phyloP scores from a whole-genome alignment of 768 basidiomycete genomes.

The Lactarius tabidus region DNA sequence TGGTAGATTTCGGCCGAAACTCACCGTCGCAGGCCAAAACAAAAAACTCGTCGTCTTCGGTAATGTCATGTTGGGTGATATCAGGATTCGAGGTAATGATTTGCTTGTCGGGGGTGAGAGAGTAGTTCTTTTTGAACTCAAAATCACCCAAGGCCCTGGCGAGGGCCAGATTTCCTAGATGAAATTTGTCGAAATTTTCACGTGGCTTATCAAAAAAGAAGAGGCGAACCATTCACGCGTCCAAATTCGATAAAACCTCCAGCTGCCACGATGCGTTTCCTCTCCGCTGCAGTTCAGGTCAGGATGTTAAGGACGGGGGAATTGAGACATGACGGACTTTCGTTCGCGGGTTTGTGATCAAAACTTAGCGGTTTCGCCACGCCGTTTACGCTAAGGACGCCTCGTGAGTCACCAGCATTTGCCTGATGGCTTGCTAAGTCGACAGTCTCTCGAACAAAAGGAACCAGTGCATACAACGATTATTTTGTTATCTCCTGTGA shows the following conservation, averaged over 20 bases:
- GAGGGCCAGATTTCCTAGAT: slow-evolving; percentile 85
- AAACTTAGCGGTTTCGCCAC: slow-evolving; percentile 84
- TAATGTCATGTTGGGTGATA: slow-evolving; percentile 72
- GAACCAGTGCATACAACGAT: slow-evolving; percentile 57
- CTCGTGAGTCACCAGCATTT: slow-evolving; percentile 95
- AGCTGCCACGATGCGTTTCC: slow-evolving; percentile 77
- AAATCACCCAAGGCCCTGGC: slow-evolving; percentile 97
- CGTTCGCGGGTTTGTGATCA: slow-evolving; percentile 94
- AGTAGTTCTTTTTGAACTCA: slow-evolving; percentile 94
- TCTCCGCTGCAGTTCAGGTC: slow-evolving; percentile 56
- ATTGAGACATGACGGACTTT: slow-evolving; percentile 46
- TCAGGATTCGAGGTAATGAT: slow-evolving; percentile 96
- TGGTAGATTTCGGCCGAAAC: slow-evolving; percentile 27
- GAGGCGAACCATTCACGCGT: slow-evolving; percentile 80
- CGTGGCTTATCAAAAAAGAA: background rate
- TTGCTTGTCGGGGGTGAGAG: slow-evolving; percentile 79
- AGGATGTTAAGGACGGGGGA: slow-evolving; percentile 10
- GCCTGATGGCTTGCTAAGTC: slow-evolving; percentile 52
- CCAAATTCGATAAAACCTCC: slow-evolving; percentile 97
- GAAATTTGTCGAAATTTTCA: slow-evolving; percentile 6
- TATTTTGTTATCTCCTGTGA: slow-evolving; percentile 74
- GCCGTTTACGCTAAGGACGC: slow-evolving; percentile 81
- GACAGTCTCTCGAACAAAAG: background rate
- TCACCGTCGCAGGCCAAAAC: slow-evolving; percentile 96
- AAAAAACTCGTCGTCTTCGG: slow-evolving; percentile 91